phyloP scores from a whole-genome alignment of 306 rosid species.

The Carpinus fangiana region DNA sequence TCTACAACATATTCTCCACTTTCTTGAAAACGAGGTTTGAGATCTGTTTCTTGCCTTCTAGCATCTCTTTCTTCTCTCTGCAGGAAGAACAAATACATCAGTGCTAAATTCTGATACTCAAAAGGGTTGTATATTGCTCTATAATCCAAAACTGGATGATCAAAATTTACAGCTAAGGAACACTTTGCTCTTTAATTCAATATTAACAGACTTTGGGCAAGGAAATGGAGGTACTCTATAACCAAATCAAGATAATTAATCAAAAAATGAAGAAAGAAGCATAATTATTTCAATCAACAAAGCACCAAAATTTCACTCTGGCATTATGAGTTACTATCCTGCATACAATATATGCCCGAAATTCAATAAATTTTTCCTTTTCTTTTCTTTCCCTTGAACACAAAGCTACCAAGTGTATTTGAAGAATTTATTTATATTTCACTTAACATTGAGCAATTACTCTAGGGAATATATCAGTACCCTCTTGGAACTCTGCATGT shows the following conservation, averaged over 20 bases:
- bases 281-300: background rate
- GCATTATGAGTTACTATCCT: background rate
- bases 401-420: no score
- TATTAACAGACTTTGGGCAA: background rate
- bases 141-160: background rate
- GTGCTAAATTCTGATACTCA: background rate
- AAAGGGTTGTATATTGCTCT: background rate
- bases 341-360: background rate
- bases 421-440: background rate
- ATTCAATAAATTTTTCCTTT: no score
- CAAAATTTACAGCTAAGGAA: background rate
- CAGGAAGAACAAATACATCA: background rate
- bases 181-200: background rate
- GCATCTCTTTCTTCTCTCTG: slow-evolving; percentile 13
- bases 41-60: background rate
- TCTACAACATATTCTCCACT: background rate
- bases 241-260: background rate
- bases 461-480: background rate
- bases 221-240: background rate
- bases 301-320: background rate
- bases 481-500: background rate
- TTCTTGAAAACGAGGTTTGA: background rate
- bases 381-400: no score
- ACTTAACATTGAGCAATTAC: background rate
- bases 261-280: background rate